Evolutionary conservation across 2,329 filamentous ascomycete species (phyloP).

Genomic region (Colletotrichum simmondsii): DNA sequence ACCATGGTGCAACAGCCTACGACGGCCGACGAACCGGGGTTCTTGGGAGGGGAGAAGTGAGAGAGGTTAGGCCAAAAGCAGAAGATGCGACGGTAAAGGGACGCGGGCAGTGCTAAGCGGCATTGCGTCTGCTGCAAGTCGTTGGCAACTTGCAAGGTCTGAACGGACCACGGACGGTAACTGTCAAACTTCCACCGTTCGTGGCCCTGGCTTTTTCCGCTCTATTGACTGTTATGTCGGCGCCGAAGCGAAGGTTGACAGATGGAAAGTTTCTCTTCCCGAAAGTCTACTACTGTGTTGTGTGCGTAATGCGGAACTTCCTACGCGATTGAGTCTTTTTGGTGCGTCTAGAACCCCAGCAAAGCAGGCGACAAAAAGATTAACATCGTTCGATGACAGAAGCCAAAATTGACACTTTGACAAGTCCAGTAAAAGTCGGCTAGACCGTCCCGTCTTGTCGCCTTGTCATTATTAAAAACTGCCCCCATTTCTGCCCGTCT

Average conservation of each 20-base stretch:
- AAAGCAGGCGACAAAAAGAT: slow-evolving; percentile 2
- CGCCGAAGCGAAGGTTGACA: neutral
- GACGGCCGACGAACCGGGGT: neutral
- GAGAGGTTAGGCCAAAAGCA: neutral
- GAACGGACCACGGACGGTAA: neutral
- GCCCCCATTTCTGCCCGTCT: neutral
- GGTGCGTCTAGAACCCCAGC: neutral
- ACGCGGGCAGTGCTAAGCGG: neutral
- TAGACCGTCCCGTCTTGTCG: neutral
- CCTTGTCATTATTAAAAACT: slow-evolving; percentile 8
- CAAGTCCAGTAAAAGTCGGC: neutral
- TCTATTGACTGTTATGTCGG: neutral
- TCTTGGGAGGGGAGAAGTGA: neutral
- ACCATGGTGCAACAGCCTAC: neutral
- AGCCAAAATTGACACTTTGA: neutral
- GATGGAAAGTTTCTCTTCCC: neutral
- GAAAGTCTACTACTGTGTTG: neutral
- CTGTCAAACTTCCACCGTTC: neutral
- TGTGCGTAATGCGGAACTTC: no score
- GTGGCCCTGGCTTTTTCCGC: neutral
- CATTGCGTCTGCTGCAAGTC: neutral
- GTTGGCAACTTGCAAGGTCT: neutral
- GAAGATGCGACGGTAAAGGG: neutral
- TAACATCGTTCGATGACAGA: neutral
- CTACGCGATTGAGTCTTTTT: no score